Evolutionary conservation across 805 yeast species (phyloP), one percentile per base, ranked within the genome.

Genomic region (Ogataea ramenticola): DNA sequence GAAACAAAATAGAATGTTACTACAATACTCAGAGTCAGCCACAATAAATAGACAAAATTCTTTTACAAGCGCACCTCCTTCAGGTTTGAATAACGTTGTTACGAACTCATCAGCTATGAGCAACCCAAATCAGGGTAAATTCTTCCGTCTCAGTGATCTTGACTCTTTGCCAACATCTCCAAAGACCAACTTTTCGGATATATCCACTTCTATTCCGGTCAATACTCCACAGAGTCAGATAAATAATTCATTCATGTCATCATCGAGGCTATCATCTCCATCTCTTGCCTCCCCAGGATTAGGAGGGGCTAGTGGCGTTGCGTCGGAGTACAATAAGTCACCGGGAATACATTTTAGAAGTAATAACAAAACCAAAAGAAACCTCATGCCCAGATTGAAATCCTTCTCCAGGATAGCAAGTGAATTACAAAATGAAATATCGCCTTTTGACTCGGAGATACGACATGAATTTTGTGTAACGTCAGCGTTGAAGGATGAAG

Each of bases 401-500:
- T 60, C 68, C 4, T 62, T 66, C 48, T 60, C 56, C 41, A 52
- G 70, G 43, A 54, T 66, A 4, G 55, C 61, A 3, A 48, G 53
- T 37, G 68, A 66, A 16, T 49, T 66, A 29, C 64, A 62, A 43
- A 45, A 47, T 33, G 71, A 66, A 45, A 41, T 52, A 15, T 53
- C 54, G n/a, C 69, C 69, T 4, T 46, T 65, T 38, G 64, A 65
- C 41, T 48, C 50, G 15, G 71, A 66, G 48, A 55, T 65, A 21
- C 54, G 53, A 29, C 66, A 64, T 46, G 71, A 66, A 50, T 55
- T 64, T 12, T 47, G 57, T 27, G 56, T 62, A 15, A 64, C 68
- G 0, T 48, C 56, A 1, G 61, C 64, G 4, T 40, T 64, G 36
- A 57, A 58, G 44, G 62, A 55, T 29, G 65, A 64, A 26, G 60